A percentile compares a stretch with the other conserved stretches of the same genome.
These are phyloP conservation scores for Pseudonitzschia multistriata DNA, from an alignment of 108 stramenopile genomes.

Conservation along the genomic window DNA sequence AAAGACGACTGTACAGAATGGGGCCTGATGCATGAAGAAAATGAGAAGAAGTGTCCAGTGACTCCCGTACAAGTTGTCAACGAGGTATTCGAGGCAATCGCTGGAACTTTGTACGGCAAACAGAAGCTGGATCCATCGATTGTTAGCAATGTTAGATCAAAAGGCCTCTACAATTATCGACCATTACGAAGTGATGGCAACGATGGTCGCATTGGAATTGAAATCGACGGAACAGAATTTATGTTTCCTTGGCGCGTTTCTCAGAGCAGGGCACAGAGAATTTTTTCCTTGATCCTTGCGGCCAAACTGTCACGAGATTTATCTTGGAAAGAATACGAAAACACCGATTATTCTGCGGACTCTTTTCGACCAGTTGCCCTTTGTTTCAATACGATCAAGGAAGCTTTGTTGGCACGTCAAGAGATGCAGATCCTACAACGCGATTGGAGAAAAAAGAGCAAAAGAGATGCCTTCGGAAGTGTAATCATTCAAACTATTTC, in stretches of 20 bases:
- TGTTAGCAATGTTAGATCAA: slow-evolving; percentile 56
- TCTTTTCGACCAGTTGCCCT: slow-evolving; percentile 43
- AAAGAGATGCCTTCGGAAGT: slow-evolving; percentile 30
- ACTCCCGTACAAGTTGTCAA: slow-evolving; percentile 57
- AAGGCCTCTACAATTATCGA: slow-evolving; percentile 49
- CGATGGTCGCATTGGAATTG: slow-evolving; percentile 66
- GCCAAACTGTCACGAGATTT: slow-evolving; percentile 25
- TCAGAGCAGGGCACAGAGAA: slow-evolving; percentile 44
- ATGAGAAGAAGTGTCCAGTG: slow-evolving; percentile 29
- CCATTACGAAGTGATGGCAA: slow-evolving; percentile 43
- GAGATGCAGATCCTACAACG: slow-evolving; percentile 33
- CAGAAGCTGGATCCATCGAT: slow-evolving; percentile 59
- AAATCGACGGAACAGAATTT: slow-evolving; percentile 61
- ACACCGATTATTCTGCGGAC: neutral
- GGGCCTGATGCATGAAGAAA: slow-evolving; percentile 3
- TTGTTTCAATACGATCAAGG: slow-evolving; percentile 64
- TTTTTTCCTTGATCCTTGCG: slow-evolving; percentile 54
- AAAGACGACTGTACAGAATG: neutral
- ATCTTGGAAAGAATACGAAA: slow-evolving; percentile 37
- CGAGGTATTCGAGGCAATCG: slow-evolving; percentile 53
- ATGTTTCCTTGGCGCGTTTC: slow-evolving; percentile 22
- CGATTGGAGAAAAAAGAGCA: slow-evolving; percentile 3
- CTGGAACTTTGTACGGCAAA: slow-evolving; percentile 50
- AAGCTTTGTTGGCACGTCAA: slow-evolving; percentile 55
- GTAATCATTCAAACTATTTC: slow-evolving; percentile 42